Conservation (phyloP, 225 moss, liverwort and hornwort genomes). For the Climacium dendroides region DNA sequence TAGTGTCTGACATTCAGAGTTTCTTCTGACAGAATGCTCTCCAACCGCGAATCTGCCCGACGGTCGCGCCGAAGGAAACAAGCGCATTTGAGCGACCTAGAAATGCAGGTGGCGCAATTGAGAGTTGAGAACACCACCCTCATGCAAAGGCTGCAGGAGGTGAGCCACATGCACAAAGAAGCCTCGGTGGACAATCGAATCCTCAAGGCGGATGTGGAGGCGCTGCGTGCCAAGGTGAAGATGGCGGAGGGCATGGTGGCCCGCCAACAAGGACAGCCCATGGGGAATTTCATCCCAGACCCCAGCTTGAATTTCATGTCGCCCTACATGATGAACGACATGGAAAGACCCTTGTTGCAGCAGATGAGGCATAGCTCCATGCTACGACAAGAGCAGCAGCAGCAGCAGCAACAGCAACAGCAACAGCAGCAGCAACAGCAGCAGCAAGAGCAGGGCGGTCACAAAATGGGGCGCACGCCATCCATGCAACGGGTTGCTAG, state of each 20-base stretch:
- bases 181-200: conserved; percentile 87
- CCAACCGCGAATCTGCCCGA: conserved; percentile 90
- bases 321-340: conserved; percentile 18
- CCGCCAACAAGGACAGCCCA: conserved; percentile 21
- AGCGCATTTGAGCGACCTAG: conserved; percentile 80
- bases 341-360: conserved; percentile 23
- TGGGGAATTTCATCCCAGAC: conserved; percentile 24
- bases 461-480: conserved; percentile 84
- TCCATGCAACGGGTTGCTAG: conserved; percentile 93
- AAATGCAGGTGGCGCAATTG: conserved; percentile 83
- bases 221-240: conserved; percentile 78
- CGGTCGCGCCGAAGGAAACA: conserved; percentile 87
- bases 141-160: conserved; percentile 53
- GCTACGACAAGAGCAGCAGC: conserved; percentile 16
- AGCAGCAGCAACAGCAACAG: neutral
- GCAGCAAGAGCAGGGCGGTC: neutral
- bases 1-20: neutral
- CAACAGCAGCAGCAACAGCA: neutral
- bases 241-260: conserved; percentile 74
- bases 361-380: conserved; percentile 30
- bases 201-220: conserved; percentile 78
- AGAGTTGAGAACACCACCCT: conserved; percentile 59
- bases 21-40: conserved; percentile 67
- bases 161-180: conserved; percentile 68
- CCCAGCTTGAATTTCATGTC: conserved; percentile 33